These are phyloP conservation scores for Tephrocybe sp. DNA, from an alignment of 768 basidiomycete genomes.

Conservation along the genomic window DNA sequence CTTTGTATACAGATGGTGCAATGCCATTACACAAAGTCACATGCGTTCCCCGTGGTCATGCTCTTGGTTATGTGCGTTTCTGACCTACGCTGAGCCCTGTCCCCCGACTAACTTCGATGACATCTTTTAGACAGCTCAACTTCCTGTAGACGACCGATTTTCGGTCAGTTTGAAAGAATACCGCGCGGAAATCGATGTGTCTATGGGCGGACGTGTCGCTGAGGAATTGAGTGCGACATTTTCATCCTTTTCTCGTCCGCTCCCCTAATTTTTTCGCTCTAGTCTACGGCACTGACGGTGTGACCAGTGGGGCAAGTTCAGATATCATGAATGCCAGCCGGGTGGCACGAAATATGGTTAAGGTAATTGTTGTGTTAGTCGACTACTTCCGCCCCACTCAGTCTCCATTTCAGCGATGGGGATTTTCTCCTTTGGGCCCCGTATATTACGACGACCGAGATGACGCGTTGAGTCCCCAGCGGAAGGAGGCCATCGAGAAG, in stretches of 20 bases:
- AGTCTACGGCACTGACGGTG: constrained; percentile 88
- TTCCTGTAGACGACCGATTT: constrained; percentile 76
- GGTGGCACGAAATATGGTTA: constrained; percentile 85
- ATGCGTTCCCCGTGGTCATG: constrained; percentile 93
- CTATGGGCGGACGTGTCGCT: constrained; percentile 92
- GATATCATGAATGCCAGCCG: constrained; percentile 81
- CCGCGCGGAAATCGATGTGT: constrained; percentile 83
- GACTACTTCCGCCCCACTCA: not conserved
- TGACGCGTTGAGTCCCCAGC: constrained; percentile 67
- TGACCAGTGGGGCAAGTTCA: constrained; percentile 90
- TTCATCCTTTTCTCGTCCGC: constrained; percentile 15
- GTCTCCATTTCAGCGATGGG: constrained; percentile 55
- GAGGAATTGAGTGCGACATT: constrained; percentile 75
- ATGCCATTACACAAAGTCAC: constrained; percentile 98
- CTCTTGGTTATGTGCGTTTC: constrained; percentile 76
- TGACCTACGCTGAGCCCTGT: constrained; percentile 1
- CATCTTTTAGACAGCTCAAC: constrained; percentile 72
- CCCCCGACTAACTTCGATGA: constrained; percentile 7
- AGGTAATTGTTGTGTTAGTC: constrained; percentile 47
- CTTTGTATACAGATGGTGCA: constrained; percentile 91
- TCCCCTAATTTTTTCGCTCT: constrained; percentile 15
- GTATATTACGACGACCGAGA: constrained; percentile 78
- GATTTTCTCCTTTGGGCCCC: constrained; percentile 83
- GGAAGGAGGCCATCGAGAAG: constrained; percentile 82
- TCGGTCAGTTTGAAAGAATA: constrained; percentile 76